These are phyloP conservation scores for Eutrema salsugineum DNA, from an alignment of 441 rosid species.

Conservation along the genomic window DNA sequence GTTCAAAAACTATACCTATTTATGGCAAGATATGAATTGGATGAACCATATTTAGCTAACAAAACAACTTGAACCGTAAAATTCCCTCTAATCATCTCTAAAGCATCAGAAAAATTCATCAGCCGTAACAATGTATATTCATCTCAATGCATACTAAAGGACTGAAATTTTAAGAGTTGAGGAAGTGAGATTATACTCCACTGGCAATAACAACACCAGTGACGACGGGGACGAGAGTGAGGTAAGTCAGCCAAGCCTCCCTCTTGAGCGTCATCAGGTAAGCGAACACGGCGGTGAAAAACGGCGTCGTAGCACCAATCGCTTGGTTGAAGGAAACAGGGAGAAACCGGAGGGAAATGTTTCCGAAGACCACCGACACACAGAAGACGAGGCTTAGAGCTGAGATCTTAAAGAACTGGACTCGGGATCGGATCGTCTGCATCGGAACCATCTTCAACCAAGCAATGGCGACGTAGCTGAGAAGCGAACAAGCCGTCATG, in stretches of 20 bases:
- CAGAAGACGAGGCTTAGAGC: slow-evolving; percentile 81
- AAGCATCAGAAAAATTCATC: background rate
- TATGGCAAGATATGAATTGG: background rate
- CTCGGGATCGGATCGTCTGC: slow-evolving; percentile 80
- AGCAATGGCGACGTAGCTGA: slow-evolving; percentile 81
- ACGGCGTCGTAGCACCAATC: slow-evolving; percentile 91
- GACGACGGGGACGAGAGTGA: slow-evolving; percentile 81
- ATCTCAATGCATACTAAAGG: background rate
- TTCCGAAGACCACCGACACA: slow-evolving; percentile 88
- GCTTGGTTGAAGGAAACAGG: slow-evolving; percentile 93
- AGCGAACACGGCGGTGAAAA: slow-evolving; percentile 88
- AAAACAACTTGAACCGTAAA: background rate
- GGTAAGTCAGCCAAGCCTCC: slow-evolving; percentile 91
- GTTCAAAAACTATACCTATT: background rate
- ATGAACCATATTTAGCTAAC: background rate
- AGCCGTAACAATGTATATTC: background rate
- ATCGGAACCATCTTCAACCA: slow-evolving; percentile 93
- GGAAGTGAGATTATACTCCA: slow-evolving; percentile 54
- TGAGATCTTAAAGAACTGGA: slow-evolving; percentile 81
- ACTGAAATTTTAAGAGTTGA: background rate
- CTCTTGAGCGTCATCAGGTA: slow-evolving; percentile 72
- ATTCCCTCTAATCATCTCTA: background rate
- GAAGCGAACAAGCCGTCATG: slow-evolving; percentile 86
- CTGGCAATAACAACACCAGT: slow-evolving; percentile 88
- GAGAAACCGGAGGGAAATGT: slow-evolving; percentile 66